Percentiles rank a stretch among this genome's conserved stretches.
Conservation (phyloP, 129 eudicot genomes). For the Mikania micrantha region DNA sequence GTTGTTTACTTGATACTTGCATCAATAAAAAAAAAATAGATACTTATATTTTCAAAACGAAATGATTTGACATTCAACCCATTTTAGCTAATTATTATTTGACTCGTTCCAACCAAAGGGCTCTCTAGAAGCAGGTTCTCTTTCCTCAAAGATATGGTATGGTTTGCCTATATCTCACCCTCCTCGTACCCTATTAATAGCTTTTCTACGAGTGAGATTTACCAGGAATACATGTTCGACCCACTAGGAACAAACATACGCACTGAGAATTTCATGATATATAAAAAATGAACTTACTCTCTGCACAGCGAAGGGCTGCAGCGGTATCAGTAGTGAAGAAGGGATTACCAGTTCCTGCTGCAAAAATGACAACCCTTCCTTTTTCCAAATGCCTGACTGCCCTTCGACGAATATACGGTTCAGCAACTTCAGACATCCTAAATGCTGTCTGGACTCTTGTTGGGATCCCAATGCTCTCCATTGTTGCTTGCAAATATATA, state of each 20-base stretch:
- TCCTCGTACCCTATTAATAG: no score
- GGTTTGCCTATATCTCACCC: no score
- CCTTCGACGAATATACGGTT: constrained; percentile 85
- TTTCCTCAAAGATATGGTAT: no score
- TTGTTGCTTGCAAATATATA: constrained; percentile 93
- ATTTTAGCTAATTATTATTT: background rate
- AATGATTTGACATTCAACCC: background rate
- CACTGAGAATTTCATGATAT: background rate
- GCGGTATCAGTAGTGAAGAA: constrained; percentile 99
- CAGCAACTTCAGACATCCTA: constrained; percentile 99
- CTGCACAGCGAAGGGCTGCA: constrained; percentile 95
- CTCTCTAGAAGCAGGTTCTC: no score
- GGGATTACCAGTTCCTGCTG: constrained; percentile 98
- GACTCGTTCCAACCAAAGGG: no score
- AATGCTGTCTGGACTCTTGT: constrained; percentile 98
- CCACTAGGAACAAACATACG: background rate
- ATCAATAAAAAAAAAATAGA: no score
- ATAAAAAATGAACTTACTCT: constrained; percentile 46
- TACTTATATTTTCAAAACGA: background rate
- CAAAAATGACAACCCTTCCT: constrained; percentile 93
- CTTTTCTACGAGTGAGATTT: no score
- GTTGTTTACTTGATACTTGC: no score
- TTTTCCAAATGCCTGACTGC: constrained; percentile 93
- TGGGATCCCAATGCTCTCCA: constrained; percentile 99
- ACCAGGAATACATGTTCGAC: no score